Base-by-base conservation (phyloP, 148 eudicot species). In the Heliamphora exappendiculata region DNA sequence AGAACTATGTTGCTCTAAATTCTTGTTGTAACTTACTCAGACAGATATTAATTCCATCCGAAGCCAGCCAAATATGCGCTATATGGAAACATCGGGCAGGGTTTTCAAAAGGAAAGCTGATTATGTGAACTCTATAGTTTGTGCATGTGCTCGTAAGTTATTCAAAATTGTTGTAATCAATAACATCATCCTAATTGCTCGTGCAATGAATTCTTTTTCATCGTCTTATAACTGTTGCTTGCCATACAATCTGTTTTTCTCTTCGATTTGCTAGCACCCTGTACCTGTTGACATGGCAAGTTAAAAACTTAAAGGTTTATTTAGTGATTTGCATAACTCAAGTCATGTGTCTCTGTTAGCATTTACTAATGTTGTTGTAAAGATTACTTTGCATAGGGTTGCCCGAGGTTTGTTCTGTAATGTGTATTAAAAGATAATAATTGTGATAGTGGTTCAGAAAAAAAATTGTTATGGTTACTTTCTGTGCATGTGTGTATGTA, bases 91-190 rank as follows among this genome's bases (percentile, higher is more conserved):
- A 74, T 70, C 91, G 5, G 93, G 97, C 66, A 84, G 97, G 81
- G 88, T 90, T 39, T 94, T 89, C 59, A 70, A 73, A 63, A 90
- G 79, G 81, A 94, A 91, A 78, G 81, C 81, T 33, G 95, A 91
- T 83, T 90, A 85, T 81, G 89, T 91, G 66, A 84, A 89, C 75
- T 80, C 85, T 22, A 89, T 94, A 41, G 90, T 94, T 65, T 81
- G 91, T 67, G 91, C 98, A 78, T 91, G 97, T 85, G 95, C 98
- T 79, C 97, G 90, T 89, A 86, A 88, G 87, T 84, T 57, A 59
- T 55, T 45, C 44, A 69, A 19, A 62, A 60, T 11, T 74, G 31
- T 39, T 7, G 28, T 16, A 11, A 47, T 73, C 22, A 28, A 24
- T 24, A n/a, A 50, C 16, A 4, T 53, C 26, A 53, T 54, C 53